A percentile compares a stretch with the other conserved stretches of the same genome.
phyloP scores from a whole-genome alignment of 2,329 filamentous ascomycete genomes.

The Lasiodiplodia gonubiensis region DNA sequence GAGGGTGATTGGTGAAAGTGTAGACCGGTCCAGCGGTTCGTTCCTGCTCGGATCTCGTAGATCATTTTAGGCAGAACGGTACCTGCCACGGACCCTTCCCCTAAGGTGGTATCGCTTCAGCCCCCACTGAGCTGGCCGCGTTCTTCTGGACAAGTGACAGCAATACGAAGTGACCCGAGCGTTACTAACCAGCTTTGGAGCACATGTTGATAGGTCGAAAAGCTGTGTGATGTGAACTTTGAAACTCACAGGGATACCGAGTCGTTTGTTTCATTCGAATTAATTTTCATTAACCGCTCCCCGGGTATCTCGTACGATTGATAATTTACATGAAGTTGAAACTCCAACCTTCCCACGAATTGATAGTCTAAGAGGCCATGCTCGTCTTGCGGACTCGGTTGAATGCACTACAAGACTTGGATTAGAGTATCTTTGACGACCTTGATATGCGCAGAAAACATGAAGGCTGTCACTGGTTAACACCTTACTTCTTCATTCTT shows the following conservation, averaged over 20 bases:
- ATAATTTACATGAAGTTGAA: constrained; percentile 21
- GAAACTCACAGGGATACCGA: not conserved
- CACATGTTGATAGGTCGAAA: not conserved
- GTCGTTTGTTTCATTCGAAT: not conserved
- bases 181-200: not conserved
- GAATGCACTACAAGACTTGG: not conserved
- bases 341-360: not conserved
- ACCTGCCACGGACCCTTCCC: not conserved
- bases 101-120: not conserved
- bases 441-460: not conserved
- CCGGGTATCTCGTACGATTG: constrained; percentile 19
- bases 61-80: not conserved
- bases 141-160: not conserved
- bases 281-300: constrained; percentile 11
- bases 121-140: not conserved
- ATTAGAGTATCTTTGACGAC: not conserved
- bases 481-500: constrained; percentile 19
- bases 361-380: not conserved
- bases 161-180: not conserved
- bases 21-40: not conserved
- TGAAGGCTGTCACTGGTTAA: not conserved
- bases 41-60: not conserved
- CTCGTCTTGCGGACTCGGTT: not conserved
- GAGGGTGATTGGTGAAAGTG: not conserved
- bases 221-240: not conserved